These are phyloP conservation scores for Porphyrellus cyaneotinctus DNA, from an alignment of 768 basidiomycete species.

Conservation along the genomic window DNA sequence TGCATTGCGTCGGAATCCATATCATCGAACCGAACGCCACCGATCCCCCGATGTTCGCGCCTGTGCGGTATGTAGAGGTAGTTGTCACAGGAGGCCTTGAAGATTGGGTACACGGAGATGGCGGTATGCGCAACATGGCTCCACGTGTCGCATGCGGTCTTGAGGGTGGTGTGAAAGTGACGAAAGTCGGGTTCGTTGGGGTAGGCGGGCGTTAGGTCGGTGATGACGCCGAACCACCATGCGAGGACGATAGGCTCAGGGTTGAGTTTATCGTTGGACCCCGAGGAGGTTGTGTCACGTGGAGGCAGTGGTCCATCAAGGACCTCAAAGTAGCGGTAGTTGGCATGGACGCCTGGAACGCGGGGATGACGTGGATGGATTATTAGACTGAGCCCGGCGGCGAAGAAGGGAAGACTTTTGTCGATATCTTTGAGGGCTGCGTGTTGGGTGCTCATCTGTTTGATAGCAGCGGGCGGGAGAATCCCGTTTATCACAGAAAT, in stretches of 20 bases:
- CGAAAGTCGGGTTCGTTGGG: conserved; percentile 42
- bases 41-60: conserved; percentile 47
- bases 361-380: conserved; percentile 24
- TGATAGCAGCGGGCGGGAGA: conserved; percentile 20
- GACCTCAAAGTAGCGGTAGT: conserved; percentile 27
- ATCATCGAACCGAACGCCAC: conserved; percentile 59
- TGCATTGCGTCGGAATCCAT: conserved; percentile 32
- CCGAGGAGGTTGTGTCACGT: neutral
- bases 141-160: conserved; percentile 41
- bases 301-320: conserved; percentile 6
- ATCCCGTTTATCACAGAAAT: conserved; percentile 16
- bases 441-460: conserved; percentile 21
- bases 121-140: conserved; percentile 15
- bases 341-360: conserved; percentile 19
- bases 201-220: conserved; percentile 50
- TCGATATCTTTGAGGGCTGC: conserved; percentile 15
- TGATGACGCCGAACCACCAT: conserved; percentile 28
- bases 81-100: conserved; percentile 52
- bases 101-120: conserved; percentile 37
- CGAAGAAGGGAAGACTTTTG: conserved; percentile 10
- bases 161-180: conserved; percentile 46
- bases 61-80: conserved; percentile 54
- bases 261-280: neutral
- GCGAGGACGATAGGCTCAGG: conserved; percentile 12
- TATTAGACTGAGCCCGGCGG: conserved; percentile 20